Percentiles rank a stretch among this genome's conserved stretches.
phyloP scores from a whole-genome alignment of 2,329 filamentous ascomycete species.

The Rutstroemia sp. region DNA sequence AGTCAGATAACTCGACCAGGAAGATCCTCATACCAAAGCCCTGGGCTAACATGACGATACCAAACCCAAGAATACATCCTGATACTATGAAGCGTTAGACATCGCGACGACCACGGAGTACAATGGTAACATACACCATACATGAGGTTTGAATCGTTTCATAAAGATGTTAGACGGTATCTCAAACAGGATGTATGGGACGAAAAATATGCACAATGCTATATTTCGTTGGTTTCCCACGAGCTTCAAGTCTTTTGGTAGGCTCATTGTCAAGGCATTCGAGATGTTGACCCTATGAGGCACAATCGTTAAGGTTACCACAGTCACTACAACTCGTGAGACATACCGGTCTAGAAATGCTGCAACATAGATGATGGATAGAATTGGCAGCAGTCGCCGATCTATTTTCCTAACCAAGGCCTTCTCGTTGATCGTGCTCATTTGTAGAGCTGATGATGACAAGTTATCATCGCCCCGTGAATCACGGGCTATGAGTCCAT shows the following conservation, averaged over 20 bases:
- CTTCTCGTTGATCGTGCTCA: neutral
- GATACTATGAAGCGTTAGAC: neutral
- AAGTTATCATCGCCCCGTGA: too few relatives aligned
- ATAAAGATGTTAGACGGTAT: slow-evolving; percentile 66
- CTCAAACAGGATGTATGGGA: slow-evolving; percentile 64
- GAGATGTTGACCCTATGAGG: neutral
- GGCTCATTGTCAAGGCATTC: neutral
- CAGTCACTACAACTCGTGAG: too few relatives aligned
- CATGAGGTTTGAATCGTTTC: slow-evolving; percentile 53
- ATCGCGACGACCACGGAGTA: too few relatives aligned
- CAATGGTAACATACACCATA: neutral
- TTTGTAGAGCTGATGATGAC: too few relatives aligned
- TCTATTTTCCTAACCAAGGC: neutral
- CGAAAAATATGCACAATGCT: slow-evolving; percentile 65
- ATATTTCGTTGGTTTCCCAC: neutral
- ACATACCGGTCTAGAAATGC: slow-evolving; percentile 1
- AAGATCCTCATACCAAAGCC: neutral
- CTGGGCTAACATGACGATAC: neutral
- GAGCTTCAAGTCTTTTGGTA: neutral
- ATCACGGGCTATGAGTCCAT: too few relatives aligned
- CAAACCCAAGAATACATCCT: neutral
- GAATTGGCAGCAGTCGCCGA: neutral
- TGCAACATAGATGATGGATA: neutral
- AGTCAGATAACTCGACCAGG: too few relatives aligned
- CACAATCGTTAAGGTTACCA: neutral